Evolutionary conservation across 2,329 filamentous ascomycete genomes (phyloP), one percentile per base, ranked within the genome.

Genomic region (Fusarium sp.): DNA sequence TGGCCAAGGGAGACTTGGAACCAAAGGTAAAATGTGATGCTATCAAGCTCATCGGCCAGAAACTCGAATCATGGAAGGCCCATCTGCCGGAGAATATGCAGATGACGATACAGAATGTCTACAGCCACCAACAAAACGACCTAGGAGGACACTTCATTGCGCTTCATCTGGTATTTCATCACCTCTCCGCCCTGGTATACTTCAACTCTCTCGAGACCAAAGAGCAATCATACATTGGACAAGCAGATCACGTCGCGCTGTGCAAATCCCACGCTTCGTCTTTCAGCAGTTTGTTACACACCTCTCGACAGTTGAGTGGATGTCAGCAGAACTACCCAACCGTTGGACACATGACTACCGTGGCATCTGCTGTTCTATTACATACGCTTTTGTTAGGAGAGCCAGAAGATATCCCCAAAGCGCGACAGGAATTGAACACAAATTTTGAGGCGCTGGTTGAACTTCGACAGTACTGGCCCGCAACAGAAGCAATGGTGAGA

Each of bases 191-290:
- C 8, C 49, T 66, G 1, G 14, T 57, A 0, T 66, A 63, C 42
- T 66, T 63, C 24, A 63, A 66, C 20, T 66, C 39, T 7, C 64
- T 66, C 1, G 64, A 66, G 20, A 41, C 45, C 1, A 60, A 60
- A 6, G 8, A 42, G 12, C 44, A 26, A n/a, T 28, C 52, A 11
- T 59, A 59, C 20, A 4, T 10, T 1, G 60, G 52, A 1, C 55
- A 64, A 24, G 36, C 44, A 31, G 48, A 26, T 9, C 41, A 66
- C 42, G 22, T 56, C 4, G 42, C 49, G 5, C 49, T 41, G 13
- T 66, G 64, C 1, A 66, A 66, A 35, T 55, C 24, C 1, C 59
- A 66, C 33, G 64, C 64, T 9, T 63, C 58, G 4, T 47, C 22
- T 6, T 63, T 63, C 22, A 63, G 63, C 36, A 63, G 49, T 28